Evolutionary conservation across 305 asterid species (phyloP).

Genomic region (Coffea humblotiana): DNA sequence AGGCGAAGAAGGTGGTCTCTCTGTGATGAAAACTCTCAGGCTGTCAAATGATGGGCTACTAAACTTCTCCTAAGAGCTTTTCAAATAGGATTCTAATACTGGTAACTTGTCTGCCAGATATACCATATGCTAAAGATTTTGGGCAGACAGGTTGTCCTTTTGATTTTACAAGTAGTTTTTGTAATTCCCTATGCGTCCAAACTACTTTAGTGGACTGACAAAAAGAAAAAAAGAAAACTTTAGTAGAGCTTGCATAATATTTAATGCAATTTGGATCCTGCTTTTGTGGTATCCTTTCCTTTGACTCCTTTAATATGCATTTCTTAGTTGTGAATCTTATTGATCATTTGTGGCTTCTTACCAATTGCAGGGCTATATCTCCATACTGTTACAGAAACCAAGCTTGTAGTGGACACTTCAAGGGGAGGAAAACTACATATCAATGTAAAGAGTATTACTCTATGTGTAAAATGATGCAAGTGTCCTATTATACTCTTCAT

Average conservation of each 20-base stretch:
- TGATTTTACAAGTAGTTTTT: neutral
- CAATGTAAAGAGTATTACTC: constrained; percentile 48
- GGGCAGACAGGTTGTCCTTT: neutral
- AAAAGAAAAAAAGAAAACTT: neutral
- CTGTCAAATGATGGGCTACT: neutral
- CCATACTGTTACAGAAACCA: constrained; percentile 75
- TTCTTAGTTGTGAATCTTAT: constrained; percentile 14
- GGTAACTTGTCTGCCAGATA: neutral
- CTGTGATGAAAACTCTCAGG: neutral
- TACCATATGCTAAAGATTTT: neutral
- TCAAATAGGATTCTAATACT: neutral
- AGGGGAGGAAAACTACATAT: constrained; percentile 90
- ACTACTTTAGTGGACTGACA: neutral
- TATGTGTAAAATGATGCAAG: neutral
- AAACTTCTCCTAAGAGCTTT: neutral
- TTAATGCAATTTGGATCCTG: neutral
- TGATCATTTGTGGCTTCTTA: constrained; percentile 20
- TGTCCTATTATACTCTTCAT: neutral
- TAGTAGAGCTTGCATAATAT: neutral
- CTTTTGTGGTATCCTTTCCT: neutral
- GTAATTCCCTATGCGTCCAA: neutral
- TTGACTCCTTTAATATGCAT: neutral
- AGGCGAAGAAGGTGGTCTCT: neutral
- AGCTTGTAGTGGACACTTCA: constrained; percentile 92
- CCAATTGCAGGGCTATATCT: constrained; percentile 77